These are phyloP conservation scores for Leishmania major DNA, from an alignment of 208 protist species.

Conservation along the genomic window DNA sequence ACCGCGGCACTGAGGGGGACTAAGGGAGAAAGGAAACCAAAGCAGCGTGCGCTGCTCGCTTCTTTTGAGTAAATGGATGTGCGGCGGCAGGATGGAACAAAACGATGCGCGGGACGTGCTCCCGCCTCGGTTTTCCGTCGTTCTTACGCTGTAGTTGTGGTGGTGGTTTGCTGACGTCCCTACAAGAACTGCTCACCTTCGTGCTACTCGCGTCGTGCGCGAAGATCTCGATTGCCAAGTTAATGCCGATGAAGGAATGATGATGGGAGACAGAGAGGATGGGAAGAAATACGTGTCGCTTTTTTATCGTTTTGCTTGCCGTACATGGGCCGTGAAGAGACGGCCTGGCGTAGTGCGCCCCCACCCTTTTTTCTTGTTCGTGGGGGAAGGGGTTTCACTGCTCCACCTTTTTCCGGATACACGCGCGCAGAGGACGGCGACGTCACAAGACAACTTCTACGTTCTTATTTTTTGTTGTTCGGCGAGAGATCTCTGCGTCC, in stretches of 20 bases:
- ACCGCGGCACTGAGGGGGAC: neutral
- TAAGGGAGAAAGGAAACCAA: neutral
- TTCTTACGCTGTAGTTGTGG: neutral
- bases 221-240: neutral
- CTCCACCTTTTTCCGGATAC: neutral
- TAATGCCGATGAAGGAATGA: neutral
- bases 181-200: neutral
- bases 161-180: neutral
- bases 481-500: neutral
- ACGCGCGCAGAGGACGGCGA: neutral
- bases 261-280: neutral
- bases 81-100: neutral
- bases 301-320: neutral
- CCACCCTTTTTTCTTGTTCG: neutral
- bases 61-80: neutral
- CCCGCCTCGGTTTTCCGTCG: neutral
- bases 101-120: neutral
- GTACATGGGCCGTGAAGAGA: neutral
- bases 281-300: neutral
- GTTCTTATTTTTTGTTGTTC: neutral
- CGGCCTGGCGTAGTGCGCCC: neutral
- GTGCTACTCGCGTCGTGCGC: neutral
- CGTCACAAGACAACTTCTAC: neutral
- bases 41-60: neutral
- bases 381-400: neutral